These are phyloP conservation scores for Ampelocalamus luodianensis DNA, from an alignment of 176 grass and related monocot genomes.

Conservation along the genomic window DNA sequence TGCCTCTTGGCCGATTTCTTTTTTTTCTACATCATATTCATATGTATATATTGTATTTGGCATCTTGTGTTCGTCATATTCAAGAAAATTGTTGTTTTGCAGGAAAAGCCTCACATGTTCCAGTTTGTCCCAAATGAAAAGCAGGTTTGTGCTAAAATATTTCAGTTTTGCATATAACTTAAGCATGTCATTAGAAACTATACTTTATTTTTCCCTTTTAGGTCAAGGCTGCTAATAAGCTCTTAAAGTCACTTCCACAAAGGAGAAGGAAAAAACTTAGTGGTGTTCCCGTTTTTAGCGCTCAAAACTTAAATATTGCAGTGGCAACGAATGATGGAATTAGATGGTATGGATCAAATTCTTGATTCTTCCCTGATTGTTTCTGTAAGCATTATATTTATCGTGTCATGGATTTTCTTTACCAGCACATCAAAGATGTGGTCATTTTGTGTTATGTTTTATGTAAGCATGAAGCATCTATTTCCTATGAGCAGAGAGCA, in stretches of 20 bases:
- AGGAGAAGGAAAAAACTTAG: slow-evolving; percentile 65
- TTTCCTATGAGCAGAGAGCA: slow-evolving; percentile 22
- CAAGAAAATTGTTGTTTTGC: slow-evolving; percentile 43
- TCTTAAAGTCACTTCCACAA: slow-evolving; percentile 76
- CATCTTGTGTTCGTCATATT: not conserved
- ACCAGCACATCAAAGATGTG: not conserved
- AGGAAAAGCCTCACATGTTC: slow-evolving; percentile 98
- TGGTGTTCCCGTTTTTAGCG: slow-evolving; percentile 89
- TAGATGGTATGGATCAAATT: slow-evolving; percentile 76
- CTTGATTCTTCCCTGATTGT: slow-evolving; percentile 10
- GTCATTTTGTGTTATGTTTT: slow-evolving; percentile 10
- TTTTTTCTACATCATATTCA: slow-evolving; percentile 16
- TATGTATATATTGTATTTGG: slow-evolving; percentile 2
- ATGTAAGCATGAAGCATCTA: slow-evolving; percentile 17
- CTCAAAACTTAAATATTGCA: slow-evolving; percentile 95
- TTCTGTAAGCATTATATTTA: not conserved
- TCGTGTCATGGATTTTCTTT: slow-evolving; percentile 3
- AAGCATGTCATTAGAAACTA: slow-evolving; percentile 17
- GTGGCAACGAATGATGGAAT: slow-evolving; percentile 94
- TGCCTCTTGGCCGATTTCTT: not conserved
- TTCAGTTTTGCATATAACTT: slow-evolving; percentile 36
- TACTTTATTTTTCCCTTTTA: slow-evolving; percentile 45
- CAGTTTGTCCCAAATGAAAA: slow-evolving; percentile 93
- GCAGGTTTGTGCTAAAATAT: slow-evolving; percentile 60
- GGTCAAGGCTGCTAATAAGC: slow-evolving; percentile 87